Evolutionary conservation across 345 rosid genomes (phyloP).

Genomic region (Hypericum androsaemum): DNA sequence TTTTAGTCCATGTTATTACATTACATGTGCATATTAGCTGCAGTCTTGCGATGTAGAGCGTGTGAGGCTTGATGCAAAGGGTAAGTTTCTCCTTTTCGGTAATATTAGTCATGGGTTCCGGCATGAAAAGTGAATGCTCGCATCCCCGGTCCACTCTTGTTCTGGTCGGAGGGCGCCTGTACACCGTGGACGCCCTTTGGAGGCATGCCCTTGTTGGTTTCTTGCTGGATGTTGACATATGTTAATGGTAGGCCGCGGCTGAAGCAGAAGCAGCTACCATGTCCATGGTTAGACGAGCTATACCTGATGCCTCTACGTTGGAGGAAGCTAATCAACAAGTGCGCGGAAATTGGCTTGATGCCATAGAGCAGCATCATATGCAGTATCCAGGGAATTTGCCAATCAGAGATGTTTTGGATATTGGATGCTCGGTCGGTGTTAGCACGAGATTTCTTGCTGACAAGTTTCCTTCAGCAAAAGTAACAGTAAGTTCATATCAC

Average conservation of each 20-base stretch:
- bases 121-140: background rate
- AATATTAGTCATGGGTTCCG: background rate
- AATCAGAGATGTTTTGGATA: slow-evolving; percentile 39
- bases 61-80: too few species aligned
- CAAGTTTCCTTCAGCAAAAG: slow-evolving; percentile 39
- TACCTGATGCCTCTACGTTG: slow-evolving; percentile 37
- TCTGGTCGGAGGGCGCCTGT: too few species aligned
- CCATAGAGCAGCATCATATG: slow-evolving; percentile 35
- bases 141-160: too few species aligned
- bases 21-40: too few species aligned
- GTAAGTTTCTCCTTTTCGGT: too few species aligned
- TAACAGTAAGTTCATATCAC: slow-evolving; percentile 31
- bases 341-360: slow-evolving; percentile 50
- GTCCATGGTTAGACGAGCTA: slow-evolving; percentile 40
- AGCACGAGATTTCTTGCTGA: slow-evolving; percentile 49
- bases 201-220: too few species aligned
- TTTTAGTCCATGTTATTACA: background rate
- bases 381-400: slow-evolving; percentile 25
- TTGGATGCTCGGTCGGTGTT: slow-evolving; percentile 63
- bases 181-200: too few species aligned
- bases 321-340: slow-evolving; percentile 39
- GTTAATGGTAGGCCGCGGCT: slow-evolving; percentile 50
- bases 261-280: slow-evolving; percentile 58
- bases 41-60: too few species aligned
- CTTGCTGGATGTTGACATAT: too few species aligned